Base-by-base conservation (phyloP, 163 green algal genomes). In the Chlamydomonas reinhardtii region DNA sequence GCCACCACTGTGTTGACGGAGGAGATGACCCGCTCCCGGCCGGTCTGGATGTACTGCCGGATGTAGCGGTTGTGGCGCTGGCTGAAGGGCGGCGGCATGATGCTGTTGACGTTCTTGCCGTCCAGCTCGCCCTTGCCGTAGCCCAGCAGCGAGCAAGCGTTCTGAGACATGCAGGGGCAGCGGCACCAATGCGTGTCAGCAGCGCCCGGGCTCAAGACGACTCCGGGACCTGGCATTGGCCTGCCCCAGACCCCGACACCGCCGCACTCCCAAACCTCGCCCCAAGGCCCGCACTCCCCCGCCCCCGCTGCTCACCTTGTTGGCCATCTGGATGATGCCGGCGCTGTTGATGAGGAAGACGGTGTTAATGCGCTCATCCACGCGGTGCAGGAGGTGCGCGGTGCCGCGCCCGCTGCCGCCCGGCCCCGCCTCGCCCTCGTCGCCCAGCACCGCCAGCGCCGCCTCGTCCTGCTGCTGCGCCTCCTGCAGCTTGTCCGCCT, bases 11-110 rank as follows among this genome's bases (percentile, higher is more conserved):
- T 80, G 70, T 86, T 79, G 25, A 86, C 69, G 35, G 70, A 74
- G 35, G 29, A 62, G 72, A 87, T 76, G 61, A 87, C 72, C 0
- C 39, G 72, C 61, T 87, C 82, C 25, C 82, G 72, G 15, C 85
- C 81, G 6, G 88, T 91, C 73, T 78, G 87, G 37, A 90, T 80
- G 80, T 93, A 94, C 64, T 87, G 81, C 29, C 64, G 66, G 37
- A 95, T 73, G 89, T 94, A 94, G 25, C 54, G 56, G 80, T 91
- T 90, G 91, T 95, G 92, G 54, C 90, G 83, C 48, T 82, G 39
- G 72, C 29, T 72, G 79, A 89, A 91, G 31, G 66, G 66, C 31
- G 66, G 66, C 31, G 91, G 92, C 91, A 95, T 94, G 29, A 96
- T 83, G 48, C 77, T 72, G 31, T 65, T 88, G 25, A 96, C 90